Evolutionary conservation across 345 rosid species (phyloP), one percentile per base, ranked within the genome.

Genomic region (Eucalyptus marginata): DNA sequence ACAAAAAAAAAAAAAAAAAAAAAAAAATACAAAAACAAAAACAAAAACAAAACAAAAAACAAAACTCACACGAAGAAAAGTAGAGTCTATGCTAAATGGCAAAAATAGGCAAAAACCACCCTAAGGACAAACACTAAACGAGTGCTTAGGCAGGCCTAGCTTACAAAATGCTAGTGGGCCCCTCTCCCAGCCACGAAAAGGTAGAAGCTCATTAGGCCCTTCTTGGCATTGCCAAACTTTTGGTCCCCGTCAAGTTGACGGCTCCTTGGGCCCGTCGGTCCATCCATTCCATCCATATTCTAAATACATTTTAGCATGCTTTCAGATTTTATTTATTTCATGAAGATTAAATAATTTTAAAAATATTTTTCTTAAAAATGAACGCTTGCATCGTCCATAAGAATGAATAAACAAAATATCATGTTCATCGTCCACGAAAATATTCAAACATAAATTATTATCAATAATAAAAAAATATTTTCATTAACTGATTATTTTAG

Each of bases 401-500:
- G 13, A 56, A 56, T 56, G 6, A 56, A 56, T 56, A 4, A 56
- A 56, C 29, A 56, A 25, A 56, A 56, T 22, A 56, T 56, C 7
- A 13, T 6, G 3, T 2, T 5, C 16, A 13, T 62, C 1, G 0
- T 3, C 2, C 31, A 62, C 2, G 0, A 62, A 62, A 62, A 27
- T 27, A 27, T 62, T 13, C 4, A 13, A 5, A 11, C 2, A 62
- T 7, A n/a, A 64, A 14, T 13, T n/a, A 8, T 16, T 8, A 0
- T 31, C 7, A 31, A 31, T 15, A 16, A 62, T 12, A 8, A 62
- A 62, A 59, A 24, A 2, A 27, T 0, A 0, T 12, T 59, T 56
- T 59, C 4, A 27, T 27, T 27, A 6, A 12, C 1, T 27, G 3
- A 27, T 29, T 12, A 62, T 29, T 62, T 62, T 13, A 62, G 13